A percentile compares a stretch with the other conserved stretches of the same genome.
phyloP scores from a whole-genome alignment of 257 asterid genomes.

The Echium plantagineum region DNA sequence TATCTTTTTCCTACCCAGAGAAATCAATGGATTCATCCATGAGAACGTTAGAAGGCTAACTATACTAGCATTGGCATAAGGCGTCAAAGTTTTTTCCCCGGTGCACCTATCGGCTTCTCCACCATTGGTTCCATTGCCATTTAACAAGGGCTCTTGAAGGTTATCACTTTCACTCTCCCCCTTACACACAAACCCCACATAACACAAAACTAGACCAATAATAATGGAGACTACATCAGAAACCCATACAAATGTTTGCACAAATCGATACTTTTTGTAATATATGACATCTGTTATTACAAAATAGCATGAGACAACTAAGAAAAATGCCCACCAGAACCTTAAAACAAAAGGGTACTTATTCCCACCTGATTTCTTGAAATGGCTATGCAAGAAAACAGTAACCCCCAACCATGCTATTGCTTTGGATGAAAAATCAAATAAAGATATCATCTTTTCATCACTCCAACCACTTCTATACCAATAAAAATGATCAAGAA shows the following conservation, averaged over 20 bases:
- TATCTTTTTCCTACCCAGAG: constrained; percentile 50
- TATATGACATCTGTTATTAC: constrained; percentile 45
- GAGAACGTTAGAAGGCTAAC: constrained; percentile 58
- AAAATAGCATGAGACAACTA: constrained; percentile 49
- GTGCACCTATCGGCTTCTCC: constrained; percentile 19
- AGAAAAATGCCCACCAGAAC: constrained; percentile 62
- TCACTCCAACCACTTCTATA: constrained; percentile 55
- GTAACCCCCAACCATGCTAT: constrained; percentile 48
- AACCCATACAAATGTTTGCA: constrained; percentile 39
- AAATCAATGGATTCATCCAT: constrained; percentile 61
- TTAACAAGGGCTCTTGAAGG: constrained; percentile 59
- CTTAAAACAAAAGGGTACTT: constrained; percentile 56
- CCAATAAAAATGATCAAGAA: constrained; percentile 49
- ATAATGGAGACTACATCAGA: constrained; percentile 45
- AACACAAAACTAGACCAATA: constrained; percentile 42
- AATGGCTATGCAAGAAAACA: constrained; percentile 33
- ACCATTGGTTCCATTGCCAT: constrained; percentile 22
- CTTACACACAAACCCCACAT: constrained; percentile 32
- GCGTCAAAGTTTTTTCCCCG: constrained; percentile 69
- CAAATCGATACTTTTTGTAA: constrained; percentile 23
- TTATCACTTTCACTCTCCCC: constrained; percentile 16
- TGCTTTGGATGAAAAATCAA: constrained; percentile 47
- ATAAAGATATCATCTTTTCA: constrained; percentile 42
- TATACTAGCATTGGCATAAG: constrained; percentile 52
- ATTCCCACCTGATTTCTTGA: constrained; percentile 23